Percentiles rank a stretch among this genome's conserved stretches.
Conservation (phyloP, 495 filamentous ascomycete species). For the Penicillium maclennaniae region DNA sequence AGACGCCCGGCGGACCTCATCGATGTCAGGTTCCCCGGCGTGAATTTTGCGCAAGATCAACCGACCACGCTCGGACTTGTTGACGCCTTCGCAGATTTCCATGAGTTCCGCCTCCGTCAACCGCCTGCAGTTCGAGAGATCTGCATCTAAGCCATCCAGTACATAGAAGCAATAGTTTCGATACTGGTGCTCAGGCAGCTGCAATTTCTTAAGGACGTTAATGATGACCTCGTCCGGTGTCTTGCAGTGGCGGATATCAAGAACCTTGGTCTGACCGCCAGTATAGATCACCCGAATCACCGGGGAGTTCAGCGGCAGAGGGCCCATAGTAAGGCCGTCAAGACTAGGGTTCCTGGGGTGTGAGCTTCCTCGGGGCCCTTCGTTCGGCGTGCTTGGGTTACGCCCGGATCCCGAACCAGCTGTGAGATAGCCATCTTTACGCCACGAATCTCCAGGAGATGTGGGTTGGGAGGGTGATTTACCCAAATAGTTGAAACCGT, state of each 20-base stretch:
- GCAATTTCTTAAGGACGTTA: conserved; percentile 77
- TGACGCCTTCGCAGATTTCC: conserved; percentile 64
- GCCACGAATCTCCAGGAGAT: conserved; percentile 57
- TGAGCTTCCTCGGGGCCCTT: conserved; percentile 38
- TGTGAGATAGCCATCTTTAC: conserved; percentile 51
- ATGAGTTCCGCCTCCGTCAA: conserved; percentile 82
- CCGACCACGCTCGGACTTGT: conserved; percentile 72
- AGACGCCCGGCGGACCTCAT: conserved; percentile 77
- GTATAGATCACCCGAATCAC: conserved; percentile 90
- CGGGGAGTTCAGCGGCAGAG: conserved; percentile 71
- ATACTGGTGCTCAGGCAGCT: conserved; percentile 68
- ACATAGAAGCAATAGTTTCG: conserved; percentile 81
- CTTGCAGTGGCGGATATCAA: conserved; percentile 84
- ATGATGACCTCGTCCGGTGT: conserved; percentile 87
- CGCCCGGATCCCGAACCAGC: conserved; percentile 45
- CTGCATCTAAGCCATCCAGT: conserved; percentile 76
- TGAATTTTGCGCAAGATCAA: conserved; percentile 88
- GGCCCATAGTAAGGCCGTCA: conserved; percentile 76
- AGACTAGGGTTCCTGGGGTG: conserved; percentile 64
- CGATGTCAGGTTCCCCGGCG: conserved; percentile 74
- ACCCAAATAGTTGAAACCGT: conserved; percentile 25
- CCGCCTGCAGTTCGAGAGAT: conserved; percentile 69
- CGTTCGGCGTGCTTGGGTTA: conserved; percentile 43
- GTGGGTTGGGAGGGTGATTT: conserved; percentile 63
- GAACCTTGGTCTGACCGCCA: conserved; percentile 82